Percentiles rank a stretch among this genome's conserved stretches.
These are phyloP conservation scores for Ceratonia siliqua DNA, from an alignment of 306 rosid species.

Conservation along the genomic window DNA sequence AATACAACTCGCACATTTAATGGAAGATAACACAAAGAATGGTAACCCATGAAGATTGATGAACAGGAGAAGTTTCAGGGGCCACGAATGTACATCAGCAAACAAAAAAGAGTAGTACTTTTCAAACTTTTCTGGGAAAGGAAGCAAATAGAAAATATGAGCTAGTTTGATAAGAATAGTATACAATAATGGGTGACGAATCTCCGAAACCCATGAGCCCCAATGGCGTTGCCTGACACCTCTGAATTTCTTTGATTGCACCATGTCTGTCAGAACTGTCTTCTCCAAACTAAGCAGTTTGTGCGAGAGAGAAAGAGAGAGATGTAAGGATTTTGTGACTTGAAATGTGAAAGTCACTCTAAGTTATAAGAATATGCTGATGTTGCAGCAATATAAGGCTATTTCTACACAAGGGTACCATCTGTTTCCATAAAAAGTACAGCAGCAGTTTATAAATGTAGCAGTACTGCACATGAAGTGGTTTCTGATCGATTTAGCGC, in stretches of 20 bases:
- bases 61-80: not conserved
- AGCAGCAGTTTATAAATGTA: too few species aligned
- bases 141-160: not conserved
- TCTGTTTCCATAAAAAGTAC: too few species aligned
- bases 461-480: too few species aligned
- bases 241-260: conserved; percentile 72
- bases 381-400: not conserved
- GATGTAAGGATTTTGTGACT: too few species aligned
- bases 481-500: too few species aligned
- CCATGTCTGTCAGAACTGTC: conserved; percentile 39
- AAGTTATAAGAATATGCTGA: not conserved
- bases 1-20: not conserved
- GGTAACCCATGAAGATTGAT: not conserved
- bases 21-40: not conserved
- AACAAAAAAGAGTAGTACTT: not conserved
- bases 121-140: not conserved
- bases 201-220: conserved; percentile 99
- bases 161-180: conserved; percentile 21
- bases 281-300: too few species aligned
- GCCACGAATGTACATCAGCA: not conserved
- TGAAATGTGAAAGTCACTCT: not conserved
- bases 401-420: not conserved
- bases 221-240: conserved; percentile 96
- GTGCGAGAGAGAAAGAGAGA: not conserved
- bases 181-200: conserved; percentile 88